Base-by-base conservation (phyloP, 1,284 basidiomycete genomes). In the Ustilago cynodontis region DNA sequence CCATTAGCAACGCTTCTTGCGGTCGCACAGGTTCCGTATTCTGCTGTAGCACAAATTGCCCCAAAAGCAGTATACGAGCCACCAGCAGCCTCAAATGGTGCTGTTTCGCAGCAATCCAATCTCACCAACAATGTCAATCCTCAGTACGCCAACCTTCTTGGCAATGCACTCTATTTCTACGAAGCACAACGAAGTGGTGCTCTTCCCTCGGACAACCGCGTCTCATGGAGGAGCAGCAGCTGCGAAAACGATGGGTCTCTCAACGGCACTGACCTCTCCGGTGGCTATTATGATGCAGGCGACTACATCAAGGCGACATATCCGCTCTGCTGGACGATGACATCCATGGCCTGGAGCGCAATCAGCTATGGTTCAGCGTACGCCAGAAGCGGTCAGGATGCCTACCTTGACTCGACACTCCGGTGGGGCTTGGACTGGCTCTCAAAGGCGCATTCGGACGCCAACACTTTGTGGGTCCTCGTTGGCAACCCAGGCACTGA, bases 341-440 rank as follows among this genome's bases (percentile, higher is more conserved):
- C 92, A 88, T 93, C 92, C 0, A 88, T 94, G 54, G 92, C 93
- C 70, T 95, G 94, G 94, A 93, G 93, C 28, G 94, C 92, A 18
- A 89, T 91, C 41, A 93, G 93, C 77, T 93, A 90, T 80, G 94
- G 94, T 53, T 88, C 89, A 88, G 94, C 92, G 3, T 96, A 94
- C 84, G 92, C 93, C 68, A 78, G 90, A 50, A 90, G 93, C 51
- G 92, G 92, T 60, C 94, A 96, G 86, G 94, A 94, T 1, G 90
- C 91, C 1, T 96, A 96, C 85, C 90, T 96, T 24, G 94, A 96
- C 81, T 90, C 90, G 24, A 84, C 78, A 4, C 77, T 85, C 52
- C 90, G 94, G 65, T 95, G 93, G 93, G 92, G 94, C 29, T 89
- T 94, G 52, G 93, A 94, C 86, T 97, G 94, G 93, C 87, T 96